Base-by-base conservation (phyloP, 2,329 filamentous ascomycete species). In the Septoria linicola region DNA sequence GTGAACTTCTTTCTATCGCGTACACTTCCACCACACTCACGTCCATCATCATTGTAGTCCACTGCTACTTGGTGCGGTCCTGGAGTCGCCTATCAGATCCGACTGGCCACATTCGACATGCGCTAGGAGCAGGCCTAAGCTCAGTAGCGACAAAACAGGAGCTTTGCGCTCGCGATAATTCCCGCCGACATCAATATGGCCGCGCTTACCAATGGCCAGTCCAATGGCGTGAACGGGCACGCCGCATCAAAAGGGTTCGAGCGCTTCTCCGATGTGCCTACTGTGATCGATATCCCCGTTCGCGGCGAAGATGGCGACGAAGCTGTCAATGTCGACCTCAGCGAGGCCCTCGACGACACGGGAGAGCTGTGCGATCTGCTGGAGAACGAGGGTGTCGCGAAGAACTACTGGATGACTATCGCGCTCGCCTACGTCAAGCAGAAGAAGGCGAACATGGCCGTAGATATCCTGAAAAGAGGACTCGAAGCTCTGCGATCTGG, bases 331-430 rank as follows among this genome's bases (percentile, higher is more conserved):
- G 89, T 99, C 65, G 89, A 95, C 67, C 82, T 97, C 47, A 87
- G 91, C 67, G 89, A 92, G 59, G 83, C 96, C 32, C 82, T 91
- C 54, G 93, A 97, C 69, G 93, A 68, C 42, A 97, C 67, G 89
- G 51, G 50, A 89, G 16, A 96, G 88, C 80, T 99, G 4, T 99
- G 93, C 70, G 93, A 89, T 23, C 80, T 99, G 43, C 83, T 99
- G 58, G 92, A 99, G 73, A 95, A 93, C 66, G 95, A 99, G 71
- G 84, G 86, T 65, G 91, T 90, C 13, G 87, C 89, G 31, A 90
- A 92, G 64, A 89, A 85, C 45, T 95, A 95, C 62, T 99, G 95
- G 95, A 92, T 99, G 78, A 92, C 89, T n/a, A 93, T 97, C 60
- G 88, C 95, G 35, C 79, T 97, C 53, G 92, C 92, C 41, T 99